A percentile compares a stretch with the other conserved stretches of the same genome.
phyloP scores from a whole-genome alignment of 305 asterid species.

The Fraxinus angustifolia region DNA sequence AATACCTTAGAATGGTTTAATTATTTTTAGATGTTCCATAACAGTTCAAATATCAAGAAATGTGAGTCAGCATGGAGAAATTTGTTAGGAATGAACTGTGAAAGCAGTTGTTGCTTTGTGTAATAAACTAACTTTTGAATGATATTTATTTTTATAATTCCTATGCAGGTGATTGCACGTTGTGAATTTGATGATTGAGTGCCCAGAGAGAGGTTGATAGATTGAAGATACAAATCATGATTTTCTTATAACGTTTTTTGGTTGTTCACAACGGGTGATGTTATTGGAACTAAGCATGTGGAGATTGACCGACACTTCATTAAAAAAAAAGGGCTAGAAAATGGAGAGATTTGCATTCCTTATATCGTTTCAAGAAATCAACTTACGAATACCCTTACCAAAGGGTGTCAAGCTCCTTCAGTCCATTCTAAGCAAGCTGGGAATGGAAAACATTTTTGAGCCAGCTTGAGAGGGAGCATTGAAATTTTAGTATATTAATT shows the following conservation, averaged over 20 bases:
- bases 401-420: background rate
- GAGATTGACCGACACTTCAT: background rate
- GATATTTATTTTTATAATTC: background rate
- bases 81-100: background rate
- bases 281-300: background rate
- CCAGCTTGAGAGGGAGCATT: background rate
- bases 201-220: background rate
- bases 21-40: background rate
- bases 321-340: no score
- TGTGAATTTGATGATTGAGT: background rate
- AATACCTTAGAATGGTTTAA: background rate
- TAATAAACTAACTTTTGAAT: background rate
- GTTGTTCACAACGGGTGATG: background rate
- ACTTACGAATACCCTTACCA: background rate
- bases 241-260: background rate
- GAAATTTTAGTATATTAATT: background rate
- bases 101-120: background rate
- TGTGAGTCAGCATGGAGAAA: background rate
- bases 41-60: background rate
- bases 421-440: background rate
- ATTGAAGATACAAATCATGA: background rate
- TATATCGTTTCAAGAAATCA: background rate
- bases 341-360: background rate
- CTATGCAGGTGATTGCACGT: background rate
- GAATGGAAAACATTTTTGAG: background rate